A percentile compares a stretch with the other conserved stretches of the same genome.
These are phyloP conservation scores for Paradendryphiella salina DNA, from an alignment of 2,329 filamentous ascomycete species.

Conservation along the genomic window DNA sequence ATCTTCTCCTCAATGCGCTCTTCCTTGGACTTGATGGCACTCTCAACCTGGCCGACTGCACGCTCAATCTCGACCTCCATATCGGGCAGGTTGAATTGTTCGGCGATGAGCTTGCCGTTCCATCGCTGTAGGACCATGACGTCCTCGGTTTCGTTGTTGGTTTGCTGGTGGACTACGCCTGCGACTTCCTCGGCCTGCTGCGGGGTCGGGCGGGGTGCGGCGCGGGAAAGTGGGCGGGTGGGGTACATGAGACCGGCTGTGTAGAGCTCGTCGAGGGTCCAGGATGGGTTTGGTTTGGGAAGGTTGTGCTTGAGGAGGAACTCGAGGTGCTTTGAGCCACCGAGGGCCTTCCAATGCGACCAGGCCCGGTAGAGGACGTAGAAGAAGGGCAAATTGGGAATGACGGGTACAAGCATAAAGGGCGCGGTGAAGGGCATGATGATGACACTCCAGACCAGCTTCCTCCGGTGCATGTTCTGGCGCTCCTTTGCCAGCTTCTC, in stretches of 20 bases:
- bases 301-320: slow-evolving; percentile 77
- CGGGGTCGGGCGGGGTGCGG: slow-evolving; percentile 42
- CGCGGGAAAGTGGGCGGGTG: slow-evolving; percentile 47
- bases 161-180: slow-evolving; percentile 45
- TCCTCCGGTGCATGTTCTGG: slow-evolving; percentile 73
- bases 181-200: slow-evolving; percentile 48
- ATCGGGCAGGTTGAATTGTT: slow-evolving; percentile 53
- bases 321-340: slow-evolving; percentile 81
- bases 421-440: slow-evolving; percentile 73
- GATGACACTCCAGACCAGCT: slow-evolving; percentile 72
- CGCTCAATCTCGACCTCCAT: slow-evolving; percentile 60
- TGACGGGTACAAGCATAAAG: slow-evolving; percentile 78
- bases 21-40: slow-evolving; percentile 48
- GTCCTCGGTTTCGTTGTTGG: slow-evolving; percentile 49
- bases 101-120: slow-evolving; percentile 57
- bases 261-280: slow-evolving; percentile 76
- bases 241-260: slow-evolving; percentile 54
- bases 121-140: slow-evolving; percentile 55
- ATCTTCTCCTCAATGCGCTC: slow-evolving; percentile 44
- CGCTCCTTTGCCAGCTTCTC: slow-evolving; percentile 75
- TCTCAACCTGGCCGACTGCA: slow-evolving; percentile 56
- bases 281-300: slow-evolving; percentile 66
- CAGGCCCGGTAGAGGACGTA: slow-evolving; percentile 87
- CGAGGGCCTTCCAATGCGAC: slow-evolving; percentile 62
- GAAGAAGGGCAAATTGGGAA: slow-evolving; percentile 96